Base-by-base conservation (phyloP, 495 filamentous ascomycete species). In the Xylaria longipes region DNA sequence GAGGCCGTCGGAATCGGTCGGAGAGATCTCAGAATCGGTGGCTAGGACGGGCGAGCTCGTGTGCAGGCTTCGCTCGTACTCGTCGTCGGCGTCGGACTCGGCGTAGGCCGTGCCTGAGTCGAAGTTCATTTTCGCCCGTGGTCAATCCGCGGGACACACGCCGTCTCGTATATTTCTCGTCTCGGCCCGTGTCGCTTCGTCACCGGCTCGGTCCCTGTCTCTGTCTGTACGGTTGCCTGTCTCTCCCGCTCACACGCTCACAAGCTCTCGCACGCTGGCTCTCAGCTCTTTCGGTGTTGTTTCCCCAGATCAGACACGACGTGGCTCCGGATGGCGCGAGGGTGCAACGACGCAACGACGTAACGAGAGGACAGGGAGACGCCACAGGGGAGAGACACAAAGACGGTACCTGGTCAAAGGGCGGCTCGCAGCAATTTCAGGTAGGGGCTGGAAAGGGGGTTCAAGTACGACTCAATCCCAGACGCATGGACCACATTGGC, bases 71-170 rank as follows among this genome's bases (percentile, higher is more conserved):
- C 93, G 87, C 83, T 97, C 94, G 79, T 95, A 97, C 86, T 97
- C 94, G 80, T 97, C 94, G 80, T 97, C 94, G 78, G 94, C 94
- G 78, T 97, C 94, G 65, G 91, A 94, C 80, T 97, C 94, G 76
- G 92, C 91, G 79, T 97, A 89, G 12, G 86, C 87, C 72, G 87
- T 89, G 68, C 87, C 87, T 65, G 83, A 82, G 73, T 87, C 85
- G 79, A 89, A 89, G 69, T 85, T 87, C 86, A 89, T 89, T 68
- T 72, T 77, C 70, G 77, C 45, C 63, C 61, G 33, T 65, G 41
- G 8, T 61, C 41, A 60, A 69, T 54, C 39, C 52, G 46, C 27
- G 41, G 9, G 11, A 58, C 33, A 27, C 33, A 68, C 37, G 54
- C 54, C 35, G 33, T 41, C 46, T 25, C 39, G 25, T n/a, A 0